Base-by-base conservation (phyloP, 2,329 filamentous ascomycete genomes). In the Colletotrichum tropicale region DNA sequence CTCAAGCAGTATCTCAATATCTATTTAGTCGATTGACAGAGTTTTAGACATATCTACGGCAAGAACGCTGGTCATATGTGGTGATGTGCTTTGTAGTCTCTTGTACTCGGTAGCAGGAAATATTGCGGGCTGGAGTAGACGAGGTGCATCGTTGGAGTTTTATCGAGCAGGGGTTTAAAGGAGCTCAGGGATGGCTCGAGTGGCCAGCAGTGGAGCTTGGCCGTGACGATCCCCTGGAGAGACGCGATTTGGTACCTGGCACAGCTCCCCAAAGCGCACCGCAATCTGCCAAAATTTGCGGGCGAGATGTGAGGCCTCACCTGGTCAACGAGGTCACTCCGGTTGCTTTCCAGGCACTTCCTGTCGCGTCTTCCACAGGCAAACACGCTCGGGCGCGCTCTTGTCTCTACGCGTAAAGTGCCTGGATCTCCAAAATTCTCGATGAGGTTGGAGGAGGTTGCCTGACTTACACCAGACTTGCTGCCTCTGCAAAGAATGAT, bases 71-170 rank as follows among this genome's bases (percentile, higher is more conserved):
- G 28, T 8, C 16, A 8, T 65, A 68, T 55, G 6, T 52, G 10
- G 30, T n/a, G 5, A 26, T 60, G 30, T 69, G 34, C 30, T 30
- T 24, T 7, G 8, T 6, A 0, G 30, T 21, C 18, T 18, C 34
- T 55, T 73, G 13, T 62, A 24, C 8, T 16, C 60, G 36, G 69
- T 84, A 85, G 81, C 83, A 80, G 12, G 76, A 79, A 70, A 81
- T 82, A 84, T 80, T 83, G 78, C 66, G 75, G 28, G 52, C 58
- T 77, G 76, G 83, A 84, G 83, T 80, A 79, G 74, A 68, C 36
- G 66, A 72, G 66, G 77, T 78, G 80, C 67, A 71, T 75, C 68
- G 65, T 55, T 52, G 34, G 74, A 62, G 61, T 32, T 66, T 43
- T 28, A 18, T n/a, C 61, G n/a, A 55, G 52, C 74, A 76, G 66